Base-by-base conservation (phyloP, 306 rosid species). In the Begonia masoniana region DNA sequence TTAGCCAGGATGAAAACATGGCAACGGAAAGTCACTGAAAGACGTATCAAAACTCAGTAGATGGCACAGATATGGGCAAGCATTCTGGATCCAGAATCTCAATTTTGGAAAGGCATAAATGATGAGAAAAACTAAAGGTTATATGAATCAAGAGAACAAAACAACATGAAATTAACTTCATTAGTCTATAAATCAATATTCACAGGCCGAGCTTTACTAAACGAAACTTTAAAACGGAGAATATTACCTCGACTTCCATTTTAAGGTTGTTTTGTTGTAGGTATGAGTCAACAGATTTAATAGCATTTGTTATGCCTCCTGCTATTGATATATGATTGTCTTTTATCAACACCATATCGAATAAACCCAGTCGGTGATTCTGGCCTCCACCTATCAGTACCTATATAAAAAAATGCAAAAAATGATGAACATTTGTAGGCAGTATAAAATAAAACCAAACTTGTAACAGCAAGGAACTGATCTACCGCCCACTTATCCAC, bases 321-420 rank as follows among this genome's bases (percentile, higher is more conserved):
- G 97, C 84, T 53, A 78, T 73, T 55, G 92, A 81, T 63, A 91
- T 91, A 68, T 91, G 94, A 67, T 85, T 91, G 70, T 91, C 97
- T 70, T 85, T 91, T 76, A 91, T 83, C 82, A 91, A 73, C 58
- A 85, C 91, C 97, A 91, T 85, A 69, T 91, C 88, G 19, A 91
- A 83, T 65, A 85, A 77, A 31, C 94, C 94, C 96, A 91, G 75
- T 72, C 97, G 75, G 71, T 85, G 97, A 63, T 91, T 91, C 47
- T 58, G 69, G 31, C 94, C 96, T 59, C 97, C 92, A 15, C 96
- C 96, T 50, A 91, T 83, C 49, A 91, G 72, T 39, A 91, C 92
- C 97, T 83, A 62, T 13, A 50, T 43, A 62, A 60, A 52, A 67
- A 12, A 56, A 2, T 35, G 51, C 48, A 35, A 55, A 36, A 67